Evolutionary conservation across 1,284 basidiomycete species (phyloP).

Genomic region (Meripilus lineatus): DNA sequence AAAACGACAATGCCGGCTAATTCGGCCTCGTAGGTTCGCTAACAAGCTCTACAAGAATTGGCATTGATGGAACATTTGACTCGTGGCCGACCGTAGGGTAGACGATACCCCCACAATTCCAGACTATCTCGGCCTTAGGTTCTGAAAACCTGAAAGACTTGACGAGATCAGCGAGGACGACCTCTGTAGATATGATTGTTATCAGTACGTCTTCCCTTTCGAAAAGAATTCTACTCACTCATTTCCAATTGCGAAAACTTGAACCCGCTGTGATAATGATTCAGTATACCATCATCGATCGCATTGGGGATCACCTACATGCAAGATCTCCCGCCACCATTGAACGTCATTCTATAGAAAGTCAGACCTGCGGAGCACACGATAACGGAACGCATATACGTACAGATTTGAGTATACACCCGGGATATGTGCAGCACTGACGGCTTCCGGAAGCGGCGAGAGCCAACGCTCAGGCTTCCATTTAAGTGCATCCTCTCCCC

Average conservation of each 20-base stretch:
- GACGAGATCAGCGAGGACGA: slow-evolving; percentile 14
- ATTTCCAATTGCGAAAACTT: slow-evolving; percentile 10
- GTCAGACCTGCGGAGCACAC: background rate
- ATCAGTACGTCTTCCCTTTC: too few species aligned
- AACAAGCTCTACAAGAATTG: background rate
- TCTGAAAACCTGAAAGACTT: slow-evolving; percentile 12
- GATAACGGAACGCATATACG: background rate
- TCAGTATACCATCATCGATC: background rate
- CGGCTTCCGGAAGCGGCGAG: slow-evolving; percentile 13
- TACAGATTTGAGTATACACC: slow-evolving; percentile 14
- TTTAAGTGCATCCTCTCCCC: slow-evolving; percentile 28
- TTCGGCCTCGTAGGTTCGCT: too few species aligned
- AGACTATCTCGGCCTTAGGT: slow-evolving; percentile 10
- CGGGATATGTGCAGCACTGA: slow-evolving; percentile 13
- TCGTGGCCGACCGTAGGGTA: slow-evolving; percentile 2
- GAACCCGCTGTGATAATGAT: slow-evolving; percentile 9
- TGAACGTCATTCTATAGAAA: slow-evolving; percentile 3
- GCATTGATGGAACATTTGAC: background rate
- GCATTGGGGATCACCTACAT: slow-evolving; percentile 1
- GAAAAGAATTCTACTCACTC: too few species aligned
- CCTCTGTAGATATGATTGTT: too few species aligned
- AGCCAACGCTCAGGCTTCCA: slow-evolving; percentile 21
- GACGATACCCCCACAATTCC: slow-evolving; percentile 9
- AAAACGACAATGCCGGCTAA: too few species aligned
- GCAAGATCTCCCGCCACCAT: slow-evolving; percentile 3